Base-by-base conservation (phyloP, 768 basidiomycete species). In the Tricholoma bakamatsutake region DNA sequence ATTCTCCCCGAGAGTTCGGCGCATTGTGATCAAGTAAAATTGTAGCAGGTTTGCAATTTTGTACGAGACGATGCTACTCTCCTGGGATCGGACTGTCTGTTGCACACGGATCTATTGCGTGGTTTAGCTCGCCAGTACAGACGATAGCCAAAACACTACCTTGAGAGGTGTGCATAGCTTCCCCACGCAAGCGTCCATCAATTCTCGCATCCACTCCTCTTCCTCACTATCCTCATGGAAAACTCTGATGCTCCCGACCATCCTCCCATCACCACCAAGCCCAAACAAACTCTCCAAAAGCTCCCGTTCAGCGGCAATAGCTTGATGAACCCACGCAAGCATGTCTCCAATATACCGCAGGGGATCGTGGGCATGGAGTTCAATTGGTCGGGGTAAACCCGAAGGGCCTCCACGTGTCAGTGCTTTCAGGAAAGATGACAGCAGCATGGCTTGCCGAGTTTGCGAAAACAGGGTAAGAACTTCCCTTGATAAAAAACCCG, bases 251-350 rank as follows among this genome's bases (percentile, higher is more conserved):
- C 85, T 80, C 57, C 96, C 81, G 56, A 94, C 84, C 93, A 94
- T 87, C 65, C 87, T 71, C 1, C 74, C 75, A 53, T 84, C 82
- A 37, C 73, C 76, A 51, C 77, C 80, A 50, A 93, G 63, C 5
- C 82, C 88, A 59, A 98, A 98, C 24, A 98, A 69, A 33, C 83
- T 78, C 64, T 98, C 94, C 18, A 99, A 78, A 63, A 95, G 94
- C 71, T 98, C 97, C 43, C 87, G 87, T 65, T 99, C 97, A 1
- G 90, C 90, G 0, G 97, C 97, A 57, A 97, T 93, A 0, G 88
- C 82, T 59, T 98, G 96, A 70, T 99, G 96, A 0, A 98, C 86
- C 96, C 96, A 98, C 0, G 95, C 96, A 7, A 98, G 83, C 91
- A 98, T 98, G 70, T 98, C 96, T 12, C 97, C 97, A 12, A 96